Evolutionary conservation across 2,329 filamentous ascomycete genomes (phyloP), one percentile per base, ranked within the genome.

Genomic region (Tolypocladium sp.): DNA sequence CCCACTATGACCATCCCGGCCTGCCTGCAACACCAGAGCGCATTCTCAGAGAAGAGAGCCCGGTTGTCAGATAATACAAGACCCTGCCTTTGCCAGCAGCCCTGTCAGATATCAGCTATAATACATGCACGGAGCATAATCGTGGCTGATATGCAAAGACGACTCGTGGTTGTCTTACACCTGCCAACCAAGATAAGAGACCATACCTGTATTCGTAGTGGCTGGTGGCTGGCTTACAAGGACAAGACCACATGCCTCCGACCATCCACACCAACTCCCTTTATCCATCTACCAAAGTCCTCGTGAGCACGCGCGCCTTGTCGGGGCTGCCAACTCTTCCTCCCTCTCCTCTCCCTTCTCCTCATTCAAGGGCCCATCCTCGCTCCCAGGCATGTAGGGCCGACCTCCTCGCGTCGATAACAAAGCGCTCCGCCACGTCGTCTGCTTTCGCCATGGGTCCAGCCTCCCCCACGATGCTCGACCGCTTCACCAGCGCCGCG

Each of bases 381-480:
- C 49, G 2, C 33, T 37, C 17, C 38, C 25, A 30, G 54, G 40
- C 25, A 42, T 56, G 54, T 33, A 56, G 54, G 10, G 9, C 5
- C 25, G 17, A n/a, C 37, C 15, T 41, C 20, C 1, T n/a, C 20
- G 25, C 15, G 46, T 42, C 53, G 37, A 55, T 20, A 55, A 40
- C 4, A 41, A 20, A 51, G 46, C 27, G 49, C 9, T 7, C 2
- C 20, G 41, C 54, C 17, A n/a, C 37, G 6, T 2, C 25, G 30
- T 44, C 27, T 4, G 46, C 30, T 52, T 22, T 27, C 40, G 37
- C 22, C 27, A 57, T 58, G 61, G 40, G 54, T n/a, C 33, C 56
- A n/a, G 27, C 65, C 56, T 71, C 70, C 37, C 64, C 64, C 2
- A 67, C 66, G 49, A 60, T 70, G 30, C 59, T 70, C 58, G 67